Conservation (phyloP, 169 alveolate genomes). For the Eimeria necatrix region DNA sequence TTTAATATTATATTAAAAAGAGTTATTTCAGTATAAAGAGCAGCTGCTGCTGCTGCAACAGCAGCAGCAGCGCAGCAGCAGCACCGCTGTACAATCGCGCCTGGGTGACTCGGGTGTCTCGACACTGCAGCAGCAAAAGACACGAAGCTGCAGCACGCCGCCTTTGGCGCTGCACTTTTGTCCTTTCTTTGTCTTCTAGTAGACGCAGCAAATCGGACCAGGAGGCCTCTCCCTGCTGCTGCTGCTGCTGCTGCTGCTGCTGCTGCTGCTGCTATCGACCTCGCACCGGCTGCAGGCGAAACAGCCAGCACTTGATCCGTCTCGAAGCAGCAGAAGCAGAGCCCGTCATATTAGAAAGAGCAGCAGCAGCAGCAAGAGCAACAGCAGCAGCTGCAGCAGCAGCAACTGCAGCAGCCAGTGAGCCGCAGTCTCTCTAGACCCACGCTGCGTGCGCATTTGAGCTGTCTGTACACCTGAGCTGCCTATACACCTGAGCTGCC, state of each 20-base stretch:
- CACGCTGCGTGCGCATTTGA: background rate
- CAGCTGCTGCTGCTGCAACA: background rate
- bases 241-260: background rate
- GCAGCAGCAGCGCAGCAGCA: conserved; percentile 13
- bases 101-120: no score
- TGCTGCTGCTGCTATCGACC: background rate
- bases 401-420: background rate
- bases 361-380: conserved; percentile 38
- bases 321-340: background rate
- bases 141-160: background rate
- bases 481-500: no score
- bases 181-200: background rate
- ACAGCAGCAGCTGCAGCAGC: conserved; percentile 29
- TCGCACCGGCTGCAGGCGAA: background rate
- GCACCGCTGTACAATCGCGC: no score
- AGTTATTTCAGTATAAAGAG: background rate
- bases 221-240: no score
- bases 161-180: background rate
- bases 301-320: background rate
- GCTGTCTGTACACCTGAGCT: no score
- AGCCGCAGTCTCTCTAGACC: background rate
- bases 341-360: background rate
- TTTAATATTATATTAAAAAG: no score
- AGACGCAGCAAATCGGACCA: background rate
- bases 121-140: background rate